These are phyloP conservation scores for Thelonectria olida DNA, from an alignment of 2,329 filamentous ascomycete species.

Conservation along the genomic window DNA sequence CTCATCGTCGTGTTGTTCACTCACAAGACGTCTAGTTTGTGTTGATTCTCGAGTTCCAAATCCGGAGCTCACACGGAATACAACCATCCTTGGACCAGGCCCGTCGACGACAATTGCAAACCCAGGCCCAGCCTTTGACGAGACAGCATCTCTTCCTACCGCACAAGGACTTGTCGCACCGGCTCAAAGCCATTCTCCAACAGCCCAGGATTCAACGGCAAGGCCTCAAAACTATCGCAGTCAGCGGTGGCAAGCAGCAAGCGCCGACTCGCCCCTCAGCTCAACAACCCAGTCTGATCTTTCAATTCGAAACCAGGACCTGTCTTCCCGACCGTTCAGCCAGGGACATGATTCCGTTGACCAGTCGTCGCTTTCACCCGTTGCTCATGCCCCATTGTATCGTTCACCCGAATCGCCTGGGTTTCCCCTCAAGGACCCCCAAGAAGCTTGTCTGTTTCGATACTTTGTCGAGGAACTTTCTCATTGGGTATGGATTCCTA, in stretches of 20 bases:
- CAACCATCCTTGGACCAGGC: background rate
- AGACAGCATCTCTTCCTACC: conserved; percentile 4
- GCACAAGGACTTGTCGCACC: background rate
- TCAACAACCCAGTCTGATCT: conserved; percentile 15
- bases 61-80: background rate
- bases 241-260: conserved; percentile 7
- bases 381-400: conserved; percentile 10
- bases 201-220: conserved; percentile 2
- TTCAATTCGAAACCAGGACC: conserved; percentile 7
- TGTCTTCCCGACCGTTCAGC: conserved; percentile 5
- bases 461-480: conserved; percentile 53
- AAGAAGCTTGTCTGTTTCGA: conserved; percentile 50
- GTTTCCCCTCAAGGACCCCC: conserved; percentile 46
- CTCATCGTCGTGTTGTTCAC: background rate
- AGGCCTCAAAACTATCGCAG: conserved; percentile 13
- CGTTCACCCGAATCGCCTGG: conserved; percentile 8
- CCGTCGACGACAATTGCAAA: background rate
- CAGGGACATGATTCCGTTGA: background rate
- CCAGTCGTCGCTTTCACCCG: conserved; percentile 17
- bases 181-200: background rate
- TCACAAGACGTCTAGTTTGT: conserved; percentile 9
- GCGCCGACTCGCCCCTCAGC: conserved; percentile 7
- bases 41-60: conserved; percentile 14
- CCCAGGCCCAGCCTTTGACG: background rate
- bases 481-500: conserved; percentile 45